Evolutionary conservation across 768 basidiomycete genomes (phyloP).

Genomic region (Mycena sanguinolenta): DNA sequence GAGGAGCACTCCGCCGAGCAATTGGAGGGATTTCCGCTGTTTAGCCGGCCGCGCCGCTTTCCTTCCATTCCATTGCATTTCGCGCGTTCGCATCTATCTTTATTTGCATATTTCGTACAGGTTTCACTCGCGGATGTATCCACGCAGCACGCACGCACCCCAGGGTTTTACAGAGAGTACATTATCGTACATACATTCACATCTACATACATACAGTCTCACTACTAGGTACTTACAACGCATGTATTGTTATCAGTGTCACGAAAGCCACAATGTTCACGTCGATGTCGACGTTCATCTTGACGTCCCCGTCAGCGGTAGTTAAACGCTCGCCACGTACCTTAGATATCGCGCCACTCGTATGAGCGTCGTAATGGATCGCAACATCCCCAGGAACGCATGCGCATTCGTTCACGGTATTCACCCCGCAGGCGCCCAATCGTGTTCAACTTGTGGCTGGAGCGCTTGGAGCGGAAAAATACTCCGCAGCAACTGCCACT

Average conservation of each 20-base stretch:
- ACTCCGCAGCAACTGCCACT: conserved; percentile 67
- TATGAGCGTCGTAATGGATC: conserved; percentile 61
- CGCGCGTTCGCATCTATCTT: conserved; percentile 23
- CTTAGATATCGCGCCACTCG: too few species aligned
- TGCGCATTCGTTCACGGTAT: conserved; percentile 64
- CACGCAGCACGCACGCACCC: background rate
- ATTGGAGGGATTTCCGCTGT: too few species aligned
- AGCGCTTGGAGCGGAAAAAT: conserved; percentile 90
- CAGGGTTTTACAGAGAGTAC: background rate
- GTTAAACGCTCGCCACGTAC: too few species aligned
- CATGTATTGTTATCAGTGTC: too few species aligned
- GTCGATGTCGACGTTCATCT: conserved; percentile 11
- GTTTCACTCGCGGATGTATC: conserved; percentile 25
- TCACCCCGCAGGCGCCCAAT: conserved; percentile 46
- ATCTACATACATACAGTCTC: conserved; percentile 34
- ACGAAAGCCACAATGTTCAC: too few species aligned
- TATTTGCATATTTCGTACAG: conserved; percentile 36
- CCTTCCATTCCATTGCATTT: too few species aligned
- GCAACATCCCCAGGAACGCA: conserved; percentile 55
- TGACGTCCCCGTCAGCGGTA: too few species aligned
- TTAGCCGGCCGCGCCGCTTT: too few species aligned
- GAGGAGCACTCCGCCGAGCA: too few species aligned
- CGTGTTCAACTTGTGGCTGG: conserved; percentile 36
- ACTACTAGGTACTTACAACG: too few species aligned
- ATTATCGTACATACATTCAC: conserved; percentile 30